phyloP scores from a whole-genome alignment of 2,329 filamentous ascomycete species.

The Lecanicillium sp. region DNA sequence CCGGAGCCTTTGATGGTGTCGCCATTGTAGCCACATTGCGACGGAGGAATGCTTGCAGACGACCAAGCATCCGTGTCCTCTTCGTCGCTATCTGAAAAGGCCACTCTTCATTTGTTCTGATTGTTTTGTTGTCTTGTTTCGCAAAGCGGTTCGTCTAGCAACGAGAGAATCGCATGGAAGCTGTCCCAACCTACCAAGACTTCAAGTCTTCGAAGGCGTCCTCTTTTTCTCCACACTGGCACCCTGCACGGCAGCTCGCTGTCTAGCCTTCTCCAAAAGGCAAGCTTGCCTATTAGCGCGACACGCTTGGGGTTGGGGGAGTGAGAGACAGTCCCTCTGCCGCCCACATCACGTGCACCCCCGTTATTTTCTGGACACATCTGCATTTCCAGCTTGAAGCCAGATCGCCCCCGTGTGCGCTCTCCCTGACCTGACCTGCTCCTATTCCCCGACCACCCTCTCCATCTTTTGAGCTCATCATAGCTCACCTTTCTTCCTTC shows the following conservation, averaged over 20 bases:
- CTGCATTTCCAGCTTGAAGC: constrained; percentile 34
- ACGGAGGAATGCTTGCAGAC: constrained; percentile 10
- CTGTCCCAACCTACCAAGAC: no score
- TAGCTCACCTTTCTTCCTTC: constrained; percentile 27
- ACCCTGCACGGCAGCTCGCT: neutral
- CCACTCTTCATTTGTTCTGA: constrained; percentile 2
- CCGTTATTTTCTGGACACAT: constrained; percentile 36
- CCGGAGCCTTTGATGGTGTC: constrained; percentile 25
- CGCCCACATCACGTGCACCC: constrained; percentile 23
- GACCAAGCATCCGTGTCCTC: constrained; percentile 5
- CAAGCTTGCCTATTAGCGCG: no score
- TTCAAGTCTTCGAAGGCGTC: no score
- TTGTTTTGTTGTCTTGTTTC: neutral
- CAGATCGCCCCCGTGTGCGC: constrained; percentile 30
- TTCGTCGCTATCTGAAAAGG: no score
- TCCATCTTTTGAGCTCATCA: constrained; percentile 26
- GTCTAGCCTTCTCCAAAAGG: neutral
- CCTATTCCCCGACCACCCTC: constrained; percentile 21
- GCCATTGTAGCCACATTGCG: constrained; percentile 34
- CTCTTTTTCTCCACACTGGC: constrained; percentile 3
- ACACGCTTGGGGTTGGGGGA: neutral
- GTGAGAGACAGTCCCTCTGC: neutral
- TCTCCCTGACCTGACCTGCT: constrained; percentile 24
- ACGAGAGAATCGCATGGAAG: no score
- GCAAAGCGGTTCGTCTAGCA: no score